Conservation (phyloP, 345 rosid genomes). For the Cardiospermum halicacabum region DNA sequence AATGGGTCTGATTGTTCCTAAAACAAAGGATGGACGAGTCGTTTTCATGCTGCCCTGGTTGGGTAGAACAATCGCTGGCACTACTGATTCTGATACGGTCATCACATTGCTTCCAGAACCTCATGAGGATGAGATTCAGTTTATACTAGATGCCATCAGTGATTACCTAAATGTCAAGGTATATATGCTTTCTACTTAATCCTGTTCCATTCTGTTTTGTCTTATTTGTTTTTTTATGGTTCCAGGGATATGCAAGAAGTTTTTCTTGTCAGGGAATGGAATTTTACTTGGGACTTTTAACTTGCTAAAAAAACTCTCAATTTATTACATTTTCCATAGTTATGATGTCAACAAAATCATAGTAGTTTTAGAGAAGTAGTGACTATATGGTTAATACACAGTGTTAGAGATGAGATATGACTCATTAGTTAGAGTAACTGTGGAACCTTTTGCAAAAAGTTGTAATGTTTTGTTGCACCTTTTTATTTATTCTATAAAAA, state of each 20-base stretch:
- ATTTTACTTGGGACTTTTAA: no score
- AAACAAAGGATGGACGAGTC: slow-evolving; percentile 98
- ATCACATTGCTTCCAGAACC: slow-evolving; percentile 93
- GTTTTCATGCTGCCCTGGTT: slow-evolving; percentile 97
- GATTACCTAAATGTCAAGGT: slow-evolving; percentile 92
- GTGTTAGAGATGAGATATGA: not conserved
- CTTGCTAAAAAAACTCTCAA: not conserved
- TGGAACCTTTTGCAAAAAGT: not conserved
- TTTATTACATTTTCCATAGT: not conserved
- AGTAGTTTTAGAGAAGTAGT: not conserved
- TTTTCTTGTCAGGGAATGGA: not conserved
- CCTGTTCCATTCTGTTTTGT: not conserved
- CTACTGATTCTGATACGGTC: slow-evolving; percentile 83
- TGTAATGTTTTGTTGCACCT: no score
- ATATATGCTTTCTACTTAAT: not conserved
- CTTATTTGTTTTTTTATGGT: not conserved
- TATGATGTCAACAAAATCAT: not conserved
- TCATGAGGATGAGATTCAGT: slow-evolving; percentile 95
- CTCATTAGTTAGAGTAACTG: not conserved
- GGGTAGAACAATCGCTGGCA: slow-evolving; percentile 97
- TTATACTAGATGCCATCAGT: slow-evolving; percentile 89
- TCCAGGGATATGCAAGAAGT: not conserved
- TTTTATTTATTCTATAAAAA: no score
- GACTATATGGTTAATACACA: not conserved
- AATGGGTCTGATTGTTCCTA: slow-evolving; percentile 98